These are phyloP conservation scores for Fraxinus velutina DNA, from an alignment of 305 asterid genomes.

Conservation along the genomic window DNA sequence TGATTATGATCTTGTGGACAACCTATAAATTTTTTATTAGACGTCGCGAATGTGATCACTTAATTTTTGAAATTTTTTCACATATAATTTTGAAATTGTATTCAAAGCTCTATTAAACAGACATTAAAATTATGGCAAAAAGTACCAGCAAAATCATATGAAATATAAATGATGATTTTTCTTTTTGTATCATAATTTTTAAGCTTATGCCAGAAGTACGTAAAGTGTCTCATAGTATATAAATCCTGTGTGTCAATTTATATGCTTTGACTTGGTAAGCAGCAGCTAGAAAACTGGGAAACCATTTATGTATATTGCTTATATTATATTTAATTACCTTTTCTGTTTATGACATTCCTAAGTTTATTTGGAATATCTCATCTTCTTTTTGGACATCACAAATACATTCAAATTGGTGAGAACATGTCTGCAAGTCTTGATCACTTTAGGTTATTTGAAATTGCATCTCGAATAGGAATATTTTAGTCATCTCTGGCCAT, in stretches of 20 bases:
- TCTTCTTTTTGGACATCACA: not conserved
- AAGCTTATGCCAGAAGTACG: not conserved
- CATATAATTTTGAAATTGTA: too few species aligned
- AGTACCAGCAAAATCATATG: not conserved
- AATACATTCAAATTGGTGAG: not conserved
- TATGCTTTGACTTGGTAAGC: not conserved
- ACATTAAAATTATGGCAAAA: too few species aligned
- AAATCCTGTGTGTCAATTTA: not conserved
- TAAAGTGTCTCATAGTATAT: not conserved
- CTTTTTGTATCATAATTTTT: not conserved
- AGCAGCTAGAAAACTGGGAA: not conserved
- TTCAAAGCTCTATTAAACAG: too few species aligned
- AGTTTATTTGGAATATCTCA: not conserved
- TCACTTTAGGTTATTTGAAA: not conserved
- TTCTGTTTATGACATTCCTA: not conserved
- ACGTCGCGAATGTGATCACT: too few species aligned
- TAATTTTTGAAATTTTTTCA: too few species aligned
- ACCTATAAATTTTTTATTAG: too few species aligned
- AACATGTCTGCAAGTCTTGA: not conserved
- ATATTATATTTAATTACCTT: not conserved
- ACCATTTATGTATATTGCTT: not conserved
- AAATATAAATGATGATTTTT: not conserved
- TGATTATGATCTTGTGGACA: too few species aligned
- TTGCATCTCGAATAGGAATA: not conserved
- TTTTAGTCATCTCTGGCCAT: not conserved